A percentile compares a stretch with the other conserved stretches of the same genome.
These are phyloP conservation scores for Solanum lycopersicoides DNA, from an alignment of 257 asterid species.

Conservation along the genomic window DNA sequence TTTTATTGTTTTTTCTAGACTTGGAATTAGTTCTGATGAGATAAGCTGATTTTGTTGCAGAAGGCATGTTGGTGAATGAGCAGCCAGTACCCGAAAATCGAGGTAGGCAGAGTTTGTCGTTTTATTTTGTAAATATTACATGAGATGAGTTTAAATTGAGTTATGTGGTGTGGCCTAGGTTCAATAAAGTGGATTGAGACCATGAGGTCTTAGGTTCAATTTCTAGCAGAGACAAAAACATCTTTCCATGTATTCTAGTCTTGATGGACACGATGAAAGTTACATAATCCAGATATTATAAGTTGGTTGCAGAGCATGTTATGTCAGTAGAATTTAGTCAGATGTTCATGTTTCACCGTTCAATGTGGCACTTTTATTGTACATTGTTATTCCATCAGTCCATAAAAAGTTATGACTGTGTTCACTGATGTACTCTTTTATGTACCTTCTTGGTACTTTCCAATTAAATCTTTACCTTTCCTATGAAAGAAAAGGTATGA, in stretches of 20 bases:
- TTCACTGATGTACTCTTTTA: background rate
- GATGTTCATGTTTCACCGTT: background rate
- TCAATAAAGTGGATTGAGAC: background rate
- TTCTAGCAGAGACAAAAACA: background rate
- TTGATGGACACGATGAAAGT: background rate
- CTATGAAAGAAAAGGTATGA: background rate
- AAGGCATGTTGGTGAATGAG: background rate
- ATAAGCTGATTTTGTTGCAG: background rate
- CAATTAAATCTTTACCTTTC: background rate
- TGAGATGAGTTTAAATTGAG: background rate
- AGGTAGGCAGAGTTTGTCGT: conserved; percentile 25
- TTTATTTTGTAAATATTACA: background rate
- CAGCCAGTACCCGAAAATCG: background rate
- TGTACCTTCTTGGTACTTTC: background rate
- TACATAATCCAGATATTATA: background rate
- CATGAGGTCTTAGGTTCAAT: background rate
- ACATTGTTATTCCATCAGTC: background rate
- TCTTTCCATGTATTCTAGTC: background rate
- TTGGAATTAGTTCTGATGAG: background rate
- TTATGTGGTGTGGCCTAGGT: background rate
- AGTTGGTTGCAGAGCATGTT: background rate
- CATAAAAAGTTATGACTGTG: background rate
- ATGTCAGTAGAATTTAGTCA: background rate
- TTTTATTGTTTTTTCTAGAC: background rate
- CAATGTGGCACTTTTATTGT: background rate